Conservation (phyloP, 148 eudicot genomes). For the Fallopia convolvulus region DNA sequence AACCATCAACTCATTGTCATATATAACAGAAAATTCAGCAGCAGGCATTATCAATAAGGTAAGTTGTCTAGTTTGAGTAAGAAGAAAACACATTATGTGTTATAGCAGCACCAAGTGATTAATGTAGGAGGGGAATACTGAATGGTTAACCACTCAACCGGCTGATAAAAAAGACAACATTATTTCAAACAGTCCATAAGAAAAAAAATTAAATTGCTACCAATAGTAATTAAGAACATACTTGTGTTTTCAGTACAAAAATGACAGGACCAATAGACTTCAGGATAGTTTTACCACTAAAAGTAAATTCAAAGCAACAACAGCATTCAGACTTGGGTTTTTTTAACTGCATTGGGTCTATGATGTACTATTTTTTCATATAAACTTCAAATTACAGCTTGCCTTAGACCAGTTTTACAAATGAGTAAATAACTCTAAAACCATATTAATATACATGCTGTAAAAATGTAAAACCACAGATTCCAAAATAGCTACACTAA, state of each 20-base stretch:
- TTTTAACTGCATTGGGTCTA: too few species aligned
- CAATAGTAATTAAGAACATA: slow-evolving; percentile 26
- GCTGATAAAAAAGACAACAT: background rate
- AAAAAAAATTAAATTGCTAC: background rate
- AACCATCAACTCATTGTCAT: too few species aligned
- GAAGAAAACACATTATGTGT: background rate
- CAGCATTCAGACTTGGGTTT: slow-evolving; percentile 34
- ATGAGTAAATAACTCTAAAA: background rate
- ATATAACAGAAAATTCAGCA: background rate
- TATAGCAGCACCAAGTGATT: background rate
- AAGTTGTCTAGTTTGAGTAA: too few species aligned
- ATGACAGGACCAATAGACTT: slow-evolving; percentile 43
- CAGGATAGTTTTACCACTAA: slow-evolving; percentile 34
- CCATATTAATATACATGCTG: background rate
- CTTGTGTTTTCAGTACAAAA: slow-evolving; percentile 64
- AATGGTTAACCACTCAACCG: background rate
- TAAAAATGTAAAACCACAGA: background rate
- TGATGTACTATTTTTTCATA: background rate
- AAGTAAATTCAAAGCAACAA: slow-evolving; percentile 56
- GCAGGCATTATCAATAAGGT: too few species aligned
- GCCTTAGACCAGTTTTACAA: background rate
- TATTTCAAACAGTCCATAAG: background rate
- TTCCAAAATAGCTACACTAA: background rate
- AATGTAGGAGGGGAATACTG: background rate
- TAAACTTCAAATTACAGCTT: background rate